Base-by-base conservation (phyloP, 345 rosid genomes). In the Eucalyptus virginea region DNA sequence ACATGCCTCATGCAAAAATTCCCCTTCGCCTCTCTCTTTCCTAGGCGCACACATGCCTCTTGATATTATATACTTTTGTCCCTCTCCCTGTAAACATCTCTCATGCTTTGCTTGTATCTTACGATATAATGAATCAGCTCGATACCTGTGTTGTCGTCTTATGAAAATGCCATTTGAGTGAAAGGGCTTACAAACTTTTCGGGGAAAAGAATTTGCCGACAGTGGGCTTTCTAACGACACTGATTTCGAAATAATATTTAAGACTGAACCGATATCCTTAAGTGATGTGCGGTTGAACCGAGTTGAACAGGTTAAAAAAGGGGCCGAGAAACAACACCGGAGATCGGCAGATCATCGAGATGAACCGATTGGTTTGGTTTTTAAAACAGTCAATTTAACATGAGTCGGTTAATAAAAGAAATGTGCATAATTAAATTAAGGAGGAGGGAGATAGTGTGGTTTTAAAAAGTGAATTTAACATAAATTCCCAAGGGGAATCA, bases 281-380 rank as follows among this genome's bases (percentile, higher is more conserved):
- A 69, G 44, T 5, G 45, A 72, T 5, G 1, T 11, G 1, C 5
- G 0, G 15, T 10, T 8, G 14, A 19, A 34, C 7, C 45, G 12
- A 6, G 45, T 34, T 18, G 11, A 72, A 19, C 5, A 2, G 0
- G 28, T 10, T 0, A 6, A 72, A 37, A 19, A 11, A 11, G 1
- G 14, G 14, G 7, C 1, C 0, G 28, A 8, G 23, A 10, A 19
- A 72, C 7, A 18, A 40, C 8, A 5, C 7, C 2, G 1, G 12
- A 17, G 12, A 17, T 16, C 4, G 12, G 11, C 6, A 69, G 18
- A 11, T 77, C 83, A 11, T 21, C 28, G 2, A 19, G 5, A 40
- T 77, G 47, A 77, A 37, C 5, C 24, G 2, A 34, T 17, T 0
- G 7, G 7, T 69, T 0, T 0, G 3, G 0, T 72, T 37, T 72